A percentile compares a stretch with the other conserved stretches of the same genome.
phyloP scores from a whole-genome alignment of 345 rosid species.

The Barbarea vulgaris region DNA sequence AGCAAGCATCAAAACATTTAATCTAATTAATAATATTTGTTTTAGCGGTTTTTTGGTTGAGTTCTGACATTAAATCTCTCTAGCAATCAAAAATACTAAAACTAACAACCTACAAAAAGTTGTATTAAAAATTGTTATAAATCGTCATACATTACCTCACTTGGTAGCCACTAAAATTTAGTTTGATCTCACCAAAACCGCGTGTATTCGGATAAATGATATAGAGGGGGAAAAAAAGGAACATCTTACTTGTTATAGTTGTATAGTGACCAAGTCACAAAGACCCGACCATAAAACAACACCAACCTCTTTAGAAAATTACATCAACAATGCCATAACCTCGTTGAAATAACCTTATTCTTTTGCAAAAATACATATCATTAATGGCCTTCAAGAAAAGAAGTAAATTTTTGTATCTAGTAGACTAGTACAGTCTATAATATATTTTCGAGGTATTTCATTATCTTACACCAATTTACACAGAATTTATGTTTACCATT shows the following conservation, averaged over 20 bases:
- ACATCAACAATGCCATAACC: slow-evolving; percentile 33
- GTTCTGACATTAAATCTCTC: neutral
- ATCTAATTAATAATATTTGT: neutral
- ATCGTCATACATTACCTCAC: neutral
- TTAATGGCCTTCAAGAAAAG: neutral
- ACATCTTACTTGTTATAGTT: slow-evolving; percentile 31
- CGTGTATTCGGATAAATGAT: neutral
- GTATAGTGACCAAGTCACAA: slow-evolving; percentile 36
- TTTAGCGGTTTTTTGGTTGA: neutral
- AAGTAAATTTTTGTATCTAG: neutral
- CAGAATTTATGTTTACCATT: neutral
- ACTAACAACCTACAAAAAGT: neutral
- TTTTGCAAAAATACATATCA: neutral
- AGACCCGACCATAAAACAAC: slow-evolving; percentile 27
- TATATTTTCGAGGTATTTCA: neutral
- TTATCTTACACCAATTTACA: neutral
- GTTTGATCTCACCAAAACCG: slow-evolving; percentile 16
- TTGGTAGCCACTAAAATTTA: slow-evolving; percentile 6
- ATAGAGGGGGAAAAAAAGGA: neutral
- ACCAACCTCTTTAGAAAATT: slow-evolving; percentile 15
- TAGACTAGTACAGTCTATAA: too few species aligned
- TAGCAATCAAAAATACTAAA: neutral
- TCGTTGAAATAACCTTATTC: neutral
- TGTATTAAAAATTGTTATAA: neutral
- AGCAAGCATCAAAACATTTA: neutral